Evolutionary conservation across 495 filamentous ascomycete genomes (phyloP), one percentile per base, ranked within the genome.

Genomic region (Hypomontagnella monticulosa): DNA sequence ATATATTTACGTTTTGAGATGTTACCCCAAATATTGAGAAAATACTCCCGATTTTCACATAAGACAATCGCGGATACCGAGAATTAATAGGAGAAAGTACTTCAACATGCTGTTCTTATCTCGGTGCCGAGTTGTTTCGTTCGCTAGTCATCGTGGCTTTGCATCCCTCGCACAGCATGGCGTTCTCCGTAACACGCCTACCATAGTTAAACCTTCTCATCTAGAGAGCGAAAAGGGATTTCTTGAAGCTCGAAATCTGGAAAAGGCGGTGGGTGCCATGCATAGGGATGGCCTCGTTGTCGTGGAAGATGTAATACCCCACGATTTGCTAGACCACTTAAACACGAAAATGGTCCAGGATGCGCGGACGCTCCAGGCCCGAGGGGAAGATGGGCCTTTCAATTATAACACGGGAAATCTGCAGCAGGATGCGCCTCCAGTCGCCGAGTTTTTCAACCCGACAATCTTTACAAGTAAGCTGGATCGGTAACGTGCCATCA

Each of bases 251-350:
- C 65, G 75, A 34, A 84, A 84, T 56, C 63, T 85, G 10, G 82
- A 85, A 61, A 75, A 80, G 70, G 84, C 83, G 63, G 74, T 85
- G 6, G 77, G 79, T 9, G 74, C 75, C 36, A 61, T 87, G 2
- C 74, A 84, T 56, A 55, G 73, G 9, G 84, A 88, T 70, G 87
- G 84, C 44, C 79, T 88, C 30, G 81, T 88, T 44, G 84, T 88
- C n/a, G 76, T 87, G 15, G 76, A 81, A 41, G 75, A 84, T 57
- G 77, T 79, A 0, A 70, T 86, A 18, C 71, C 76, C 9, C 76
- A 78, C 56, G 65, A 71, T 0, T 56, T 75, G 9, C 70, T 86
- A n/a, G 78, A 84, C 53, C 67, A 67, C 12, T 57, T 87, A n/a
- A 83, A 85, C 61, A 52, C 63, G 34, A 81, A 78, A 37, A 85